These are phyloP conservation scores for Phialemonium atrogriseum DNA, from an alignment of 2,329 filamentous ascomycete genomes.

Conservation along the genomic window DNA sequence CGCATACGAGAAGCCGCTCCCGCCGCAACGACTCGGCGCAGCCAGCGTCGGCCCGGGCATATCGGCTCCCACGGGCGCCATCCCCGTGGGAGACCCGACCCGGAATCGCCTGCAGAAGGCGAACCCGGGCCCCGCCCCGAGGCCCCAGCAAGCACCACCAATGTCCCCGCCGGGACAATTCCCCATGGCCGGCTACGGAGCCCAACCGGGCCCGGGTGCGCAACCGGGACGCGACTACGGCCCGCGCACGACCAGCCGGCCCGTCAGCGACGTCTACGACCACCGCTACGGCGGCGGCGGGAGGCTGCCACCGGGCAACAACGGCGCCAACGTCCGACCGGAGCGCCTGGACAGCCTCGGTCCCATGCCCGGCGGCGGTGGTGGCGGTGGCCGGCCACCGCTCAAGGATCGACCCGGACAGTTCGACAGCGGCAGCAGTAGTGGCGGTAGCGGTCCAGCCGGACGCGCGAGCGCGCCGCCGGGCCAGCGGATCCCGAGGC, in stretches of 20 bases:
- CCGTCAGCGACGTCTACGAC: slow-evolving; percentile 18
- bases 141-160: too few relatives aligned
- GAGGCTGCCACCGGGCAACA: slow-evolving; percentile 12
- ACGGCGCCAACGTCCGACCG: slow-evolving; percentile 17
- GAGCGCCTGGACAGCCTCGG: slow-evolving; percentile 13
- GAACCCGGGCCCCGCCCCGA: slow-evolving; percentile 18
- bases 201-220: slow-evolving; percentile 13
- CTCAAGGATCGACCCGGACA: too few relatives aligned
- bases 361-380: too few relatives aligned
- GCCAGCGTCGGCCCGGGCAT: slow-evolving; percentile 8
- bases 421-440: too few relatives aligned
- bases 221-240: slow-evolving; percentile 28
- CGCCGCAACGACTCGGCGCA: slow-evolving; percentile 9
- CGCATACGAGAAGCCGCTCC: slow-evolving; percentile 5
- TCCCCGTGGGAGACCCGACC: slow-evolving; percentile 23
- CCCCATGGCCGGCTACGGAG: slow-evolving; percentile 11
- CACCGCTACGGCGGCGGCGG: slow-evolving; percentile 15
- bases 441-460: neutral
- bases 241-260: slow-evolving; percentile 25
- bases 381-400: too few relatives aligned
- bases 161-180: slow-evolving; percentile 20
- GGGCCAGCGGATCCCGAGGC: slow-evolving; percentile 13
- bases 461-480: slow-evolving; percentile 29
- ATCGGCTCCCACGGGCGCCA: slow-evolving; percentile 16
- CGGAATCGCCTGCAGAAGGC: slow-evolving; percentile 31